phyloP scores from a whole-genome alignment of 192 early-diverging fungal genomes.

The Coemansia sp. region DNA sequence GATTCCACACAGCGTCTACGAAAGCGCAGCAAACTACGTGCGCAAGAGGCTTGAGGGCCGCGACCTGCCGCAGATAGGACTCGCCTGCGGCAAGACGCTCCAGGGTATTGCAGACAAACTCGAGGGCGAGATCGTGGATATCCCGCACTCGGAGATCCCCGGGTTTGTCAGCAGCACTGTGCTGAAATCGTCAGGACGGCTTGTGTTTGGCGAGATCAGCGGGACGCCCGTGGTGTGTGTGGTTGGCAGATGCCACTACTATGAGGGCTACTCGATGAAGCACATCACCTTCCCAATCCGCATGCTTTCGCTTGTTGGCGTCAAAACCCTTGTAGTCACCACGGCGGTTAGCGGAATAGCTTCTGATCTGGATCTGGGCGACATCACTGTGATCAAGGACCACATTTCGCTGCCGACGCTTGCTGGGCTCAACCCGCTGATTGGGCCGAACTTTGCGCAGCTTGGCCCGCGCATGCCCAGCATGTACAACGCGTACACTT shows the following conservation, averaged over 20 bases:
- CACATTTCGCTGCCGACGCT: slow-evolving; percentile 77
- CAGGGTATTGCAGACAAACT: slow-evolving; percentile 76
- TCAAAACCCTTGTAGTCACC: slow-evolving; percentile 73
- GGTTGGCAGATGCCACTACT: slow-evolving; percentile 88
- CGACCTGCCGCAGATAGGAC: slow-evolving; percentile 64
- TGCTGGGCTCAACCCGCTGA: slow-evolving; percentile 75
- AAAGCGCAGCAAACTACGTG: slow-evolving; percentile 54
- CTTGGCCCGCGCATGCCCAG: slow-evolving; percentile 89
- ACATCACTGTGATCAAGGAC: slow-evolving; percentile 78
- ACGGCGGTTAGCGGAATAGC: slow-evolving; percentile 87
- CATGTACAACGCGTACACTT: slow-evolving; percentile 83
- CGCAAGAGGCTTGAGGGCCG: slow-evolving; percentile 35
- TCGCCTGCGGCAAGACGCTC: slow-evolving; percentile 84
- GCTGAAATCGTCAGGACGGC: slow-evolving; percentile 33
- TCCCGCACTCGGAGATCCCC: slow-evolving; percentile 80
- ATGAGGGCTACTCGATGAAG: slow-evolving; percentile 82
- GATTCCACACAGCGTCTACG: slow-evolving; percentile 56
- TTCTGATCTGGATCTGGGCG: slow-evolving; percentile 73
- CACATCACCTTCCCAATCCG: slow-evolving; percentile 84
- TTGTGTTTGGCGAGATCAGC: slow-evolving; percentile 83
- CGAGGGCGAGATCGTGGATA: slow-evolving; percentile 59
- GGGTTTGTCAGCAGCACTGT: slow-evolving; percentile 76
- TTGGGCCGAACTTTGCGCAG: slow-evolving; percentile 77
- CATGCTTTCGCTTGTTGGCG: slow-evolving; percentile 80
- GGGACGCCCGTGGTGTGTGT: slow-evolving; percentile 74